phyloP scores from a whole-genome alignment of 192 early-diverging fungal species.

The Coemansia sp. region DNA sequence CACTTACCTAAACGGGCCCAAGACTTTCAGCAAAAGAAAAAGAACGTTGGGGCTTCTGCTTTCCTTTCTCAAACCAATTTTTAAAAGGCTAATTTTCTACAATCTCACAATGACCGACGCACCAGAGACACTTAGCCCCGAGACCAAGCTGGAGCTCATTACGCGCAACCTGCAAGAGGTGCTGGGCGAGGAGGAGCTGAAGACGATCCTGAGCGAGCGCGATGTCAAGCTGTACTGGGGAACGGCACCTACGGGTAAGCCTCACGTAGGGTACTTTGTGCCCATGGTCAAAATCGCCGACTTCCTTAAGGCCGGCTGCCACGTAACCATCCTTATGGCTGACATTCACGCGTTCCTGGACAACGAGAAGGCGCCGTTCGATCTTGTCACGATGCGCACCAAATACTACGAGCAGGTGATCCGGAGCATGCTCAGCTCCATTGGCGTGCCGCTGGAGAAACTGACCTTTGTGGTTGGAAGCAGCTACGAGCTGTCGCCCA shows the following conservation, averaged over 20 bases:
- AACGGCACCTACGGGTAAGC: slow-evolving; percentile 92
- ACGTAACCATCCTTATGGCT: slow-evolving; percentile 88
- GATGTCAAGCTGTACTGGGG: slow-evolving; percentile 97
- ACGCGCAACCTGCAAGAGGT: slow-evolving; percentile 92
- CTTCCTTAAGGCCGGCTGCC: slow-evolving; percentile 85
- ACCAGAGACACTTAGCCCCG: slow-evolving; percentile 24
- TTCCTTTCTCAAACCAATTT: slow-evolving; percentile 10
- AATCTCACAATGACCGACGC: slow-evolving; percentile 21
- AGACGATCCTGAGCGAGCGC: slow-evolving; percentile 79
- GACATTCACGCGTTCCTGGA: slow-evolving; percentile 98
- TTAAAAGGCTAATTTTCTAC: background rate
- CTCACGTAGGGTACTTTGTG: slow-evolving; percentile 98
- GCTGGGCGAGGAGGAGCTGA: slow-evolving; percentile 84
- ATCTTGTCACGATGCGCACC: slow-evolving; percentile 81
- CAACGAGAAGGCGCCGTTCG: slow-evolving; percentile 96
- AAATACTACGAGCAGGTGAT: slow-evolving; percentile 92
- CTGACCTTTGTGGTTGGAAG: slow-evolving; percentile 91
- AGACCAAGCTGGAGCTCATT: slow-evolving; percentile 80
- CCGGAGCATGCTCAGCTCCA: slow-evolving; percentile 82
- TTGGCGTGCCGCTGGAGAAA: slow-evolving; percentile 91
- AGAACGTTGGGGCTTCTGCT: background rate
- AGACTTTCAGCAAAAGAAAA: background rate
- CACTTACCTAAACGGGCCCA: background rate
- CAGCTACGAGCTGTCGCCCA: slow-evolving; percentile 78
- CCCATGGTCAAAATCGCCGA: slow-evolving; percentile 98